These are phyloP conservation scores for Lathyrus sativus DNA, from an alignment of 306 rosid genomes.

Conservation along the genomic window DNA sequence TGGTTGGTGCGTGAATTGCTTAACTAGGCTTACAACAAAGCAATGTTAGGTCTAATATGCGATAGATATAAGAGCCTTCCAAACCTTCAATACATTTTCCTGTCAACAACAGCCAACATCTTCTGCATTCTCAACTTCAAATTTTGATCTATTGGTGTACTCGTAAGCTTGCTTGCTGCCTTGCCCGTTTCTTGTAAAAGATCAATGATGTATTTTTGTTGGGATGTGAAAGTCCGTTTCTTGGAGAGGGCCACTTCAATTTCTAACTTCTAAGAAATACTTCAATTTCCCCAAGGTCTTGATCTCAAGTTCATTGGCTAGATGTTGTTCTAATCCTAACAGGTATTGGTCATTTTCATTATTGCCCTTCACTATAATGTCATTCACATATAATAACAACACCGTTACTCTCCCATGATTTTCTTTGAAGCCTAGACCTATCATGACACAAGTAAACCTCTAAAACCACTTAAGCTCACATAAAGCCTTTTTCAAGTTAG, in stretches of 20 bases:
- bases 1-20: not conserved
- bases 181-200: not conserved
- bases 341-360: not conserved
- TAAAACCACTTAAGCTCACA: not conserved
- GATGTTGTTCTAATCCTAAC: not conserved
- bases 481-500: not conserved
- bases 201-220: not conserved
- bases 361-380: not conserved
- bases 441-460: not conserved
- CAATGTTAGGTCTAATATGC: not conserved
- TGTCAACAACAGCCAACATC: not conserved
- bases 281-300: not conserved
- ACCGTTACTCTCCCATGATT: not conserved
- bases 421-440: not conserved
- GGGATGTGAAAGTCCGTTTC: not conserved
- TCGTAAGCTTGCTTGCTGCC: not conserved
- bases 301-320: not conserved
- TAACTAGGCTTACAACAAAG: not conserved
- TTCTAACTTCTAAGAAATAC: not conserved
- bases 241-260: not conserved
- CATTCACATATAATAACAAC: not conserved
- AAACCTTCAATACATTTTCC: no score
- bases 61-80: not conserved
- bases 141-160: not conserved
- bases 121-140: not conserved